phyloP scores from a whole-genome alignment of 108 stramenopile genomes.

The Skeletonema marinoi region DNA sequence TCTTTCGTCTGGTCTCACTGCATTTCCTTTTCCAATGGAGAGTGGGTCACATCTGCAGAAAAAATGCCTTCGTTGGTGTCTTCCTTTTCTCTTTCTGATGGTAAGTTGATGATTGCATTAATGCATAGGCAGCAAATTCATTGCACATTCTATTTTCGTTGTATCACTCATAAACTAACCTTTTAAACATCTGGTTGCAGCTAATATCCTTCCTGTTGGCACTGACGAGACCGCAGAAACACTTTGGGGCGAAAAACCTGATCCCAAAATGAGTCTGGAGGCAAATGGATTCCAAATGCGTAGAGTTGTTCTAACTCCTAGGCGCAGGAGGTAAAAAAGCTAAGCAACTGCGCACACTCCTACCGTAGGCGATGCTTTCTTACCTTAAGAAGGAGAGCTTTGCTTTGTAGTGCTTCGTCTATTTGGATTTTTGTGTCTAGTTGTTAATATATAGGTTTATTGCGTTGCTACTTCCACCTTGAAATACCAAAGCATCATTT shows the following conservation, averaged over 20 bases:
- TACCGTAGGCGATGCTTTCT: not conserved
- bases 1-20: conserved; percentile 60
- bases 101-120: conserved; percentile 40
- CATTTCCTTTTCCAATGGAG: conserved; percentile 44
- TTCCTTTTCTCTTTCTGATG: conserved; percentile 59
- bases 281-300: conserved; percentile 77
- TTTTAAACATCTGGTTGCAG: conserved; percentile 25
- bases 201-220: conserved; percentile 52
- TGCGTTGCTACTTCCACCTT: not conserved
- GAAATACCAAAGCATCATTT: not conserved
- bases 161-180: not conserved
- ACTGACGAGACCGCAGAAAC: conserved; percentile 64
- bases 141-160: not conserved
- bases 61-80: conserved; percentile 26
- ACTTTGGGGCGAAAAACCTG: conserved; percentile 72
- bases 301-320: conserved; percentile 63
- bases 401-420: not conserved
- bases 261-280: conserved; percentile 71
- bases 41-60: conserved; percentile 49
- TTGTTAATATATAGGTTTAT: not conserved
- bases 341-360: not conserved
- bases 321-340: conserved; percentile 37
- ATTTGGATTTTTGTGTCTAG: conserved; percentile 1
- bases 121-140: not conserved
- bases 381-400: not conserved